These are phyloP conservation scores for Trichoderma sp. DNA, from an alignment of 2,329 filamentous ascomycete species.

Conservation along the genomic window DNA sequence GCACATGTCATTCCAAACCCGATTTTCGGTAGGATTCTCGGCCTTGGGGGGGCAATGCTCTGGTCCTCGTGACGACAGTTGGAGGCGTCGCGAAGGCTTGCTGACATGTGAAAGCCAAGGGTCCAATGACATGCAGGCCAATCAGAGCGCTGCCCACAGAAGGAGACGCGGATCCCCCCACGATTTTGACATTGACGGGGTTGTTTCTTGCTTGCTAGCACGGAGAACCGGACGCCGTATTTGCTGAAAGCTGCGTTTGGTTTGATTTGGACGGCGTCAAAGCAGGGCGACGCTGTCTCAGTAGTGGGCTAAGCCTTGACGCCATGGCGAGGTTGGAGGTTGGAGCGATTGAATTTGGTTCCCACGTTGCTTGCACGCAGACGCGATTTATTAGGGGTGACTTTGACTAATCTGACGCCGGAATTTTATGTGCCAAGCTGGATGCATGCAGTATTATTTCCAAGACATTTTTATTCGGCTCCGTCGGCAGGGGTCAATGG, in stretches of 20 bases:
- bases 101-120: slow-evolving; percentile 18
- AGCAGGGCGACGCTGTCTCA: neutral
- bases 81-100: neutral
- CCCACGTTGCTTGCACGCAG: neutral
- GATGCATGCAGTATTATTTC: neutral
- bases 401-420: neutral
- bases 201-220: neutral
- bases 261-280: neutral
- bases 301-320: neutral
- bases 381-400: neutral
- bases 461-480: neutral
- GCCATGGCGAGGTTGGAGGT: neutral
- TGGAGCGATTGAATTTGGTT: neutral
- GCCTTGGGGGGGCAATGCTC: neutral
- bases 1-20: slow-evolving; percentile 12
- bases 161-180: neutral
- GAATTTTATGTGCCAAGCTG: neutral
- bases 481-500: neutral
- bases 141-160: slow-evolving; percentile 15
- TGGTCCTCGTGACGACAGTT: slow-evolving; percentile 13
- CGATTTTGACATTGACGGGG: neutral
- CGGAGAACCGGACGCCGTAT: neutral
- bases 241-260: neutral
- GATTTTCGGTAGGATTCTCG: slow-evolving; percentile 14
- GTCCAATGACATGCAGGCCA: neutral